These are phyloP conservation scores for Nicotiana tomentosiformis DNA, from an alignment of 257 asterid species.

Conservation along the genomic window DNA sequence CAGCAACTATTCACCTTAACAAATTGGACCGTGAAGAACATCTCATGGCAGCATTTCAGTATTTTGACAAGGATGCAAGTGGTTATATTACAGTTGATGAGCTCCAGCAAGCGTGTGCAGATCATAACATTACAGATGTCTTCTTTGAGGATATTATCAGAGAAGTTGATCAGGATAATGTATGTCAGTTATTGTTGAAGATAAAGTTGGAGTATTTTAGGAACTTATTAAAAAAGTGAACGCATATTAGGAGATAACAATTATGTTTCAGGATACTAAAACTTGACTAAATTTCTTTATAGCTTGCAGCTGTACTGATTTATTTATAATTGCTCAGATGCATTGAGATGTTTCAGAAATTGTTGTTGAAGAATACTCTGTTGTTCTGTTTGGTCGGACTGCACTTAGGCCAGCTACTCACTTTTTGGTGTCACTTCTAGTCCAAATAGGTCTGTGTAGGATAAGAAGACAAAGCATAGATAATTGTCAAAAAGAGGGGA, in stretches of 20 bases:
- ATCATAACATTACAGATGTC: conserved; percentile 61
- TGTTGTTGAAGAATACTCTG: neutral
- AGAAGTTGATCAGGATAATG: conserved; percentile 84
- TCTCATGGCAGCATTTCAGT: conserved; percentile 71
- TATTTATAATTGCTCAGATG: neutral
- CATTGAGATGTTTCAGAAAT: neutral
- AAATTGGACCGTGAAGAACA: conserved; percentile 84
- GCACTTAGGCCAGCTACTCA: neutral
- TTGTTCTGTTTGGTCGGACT: neutral
- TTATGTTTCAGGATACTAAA: neutral
- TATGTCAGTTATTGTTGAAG: conserved; percentile 24
- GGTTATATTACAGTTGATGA: conserved; percentile 86
- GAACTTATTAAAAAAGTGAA: neutral
- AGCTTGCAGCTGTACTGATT: neutral
- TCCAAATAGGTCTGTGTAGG: neutral
- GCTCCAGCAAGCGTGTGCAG: conserved; percentile 88
- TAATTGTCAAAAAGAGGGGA: neutral
- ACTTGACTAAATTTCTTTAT: neutral
- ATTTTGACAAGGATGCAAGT: conserved; percentile 84
- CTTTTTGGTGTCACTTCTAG: neutral
- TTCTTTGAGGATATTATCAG: conserved; percentile 64
- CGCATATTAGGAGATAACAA: neutral
- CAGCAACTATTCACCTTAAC: conserved; percentile 77
- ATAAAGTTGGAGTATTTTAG: neutral
- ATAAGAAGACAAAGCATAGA: neutral